phyloP scores from a whole-genome alignment of 2,329 filamentous ascomycete species.

The Xylaria sp. region DNA sequence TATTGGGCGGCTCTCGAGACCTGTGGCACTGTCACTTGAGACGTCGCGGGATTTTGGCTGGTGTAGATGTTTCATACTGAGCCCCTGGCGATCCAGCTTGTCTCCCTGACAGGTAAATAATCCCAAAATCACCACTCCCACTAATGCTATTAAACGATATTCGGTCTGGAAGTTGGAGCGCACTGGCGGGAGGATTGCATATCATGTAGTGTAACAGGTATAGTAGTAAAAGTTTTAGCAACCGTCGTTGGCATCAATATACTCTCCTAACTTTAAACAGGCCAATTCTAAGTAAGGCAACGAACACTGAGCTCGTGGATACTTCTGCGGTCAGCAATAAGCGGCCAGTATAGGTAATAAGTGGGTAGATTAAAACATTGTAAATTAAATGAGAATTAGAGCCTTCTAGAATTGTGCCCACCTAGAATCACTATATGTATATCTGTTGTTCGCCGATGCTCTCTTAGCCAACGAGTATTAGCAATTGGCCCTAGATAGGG shows the following conservation, averaged over 20 bases:
- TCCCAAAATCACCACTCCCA: neutral
- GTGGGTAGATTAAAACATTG: neutral
- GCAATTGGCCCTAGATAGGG: neutral
- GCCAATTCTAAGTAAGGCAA: too few relatives aligned
- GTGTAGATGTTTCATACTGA: constrained; percentile 20
- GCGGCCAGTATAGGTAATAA: neutral
- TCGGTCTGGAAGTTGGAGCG: too few relatives aligned
- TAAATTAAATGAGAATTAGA: neutral
- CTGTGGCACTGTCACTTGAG: constrained; percentile 20
- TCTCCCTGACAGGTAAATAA: neutral
- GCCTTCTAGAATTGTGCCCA: neutral
- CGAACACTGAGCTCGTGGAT: neutral
- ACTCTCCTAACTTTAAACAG: neutral
- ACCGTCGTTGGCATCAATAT: neutral
- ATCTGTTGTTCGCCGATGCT: neutral
- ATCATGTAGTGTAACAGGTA: neutral
- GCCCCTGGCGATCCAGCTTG: constrained; percentile 10
- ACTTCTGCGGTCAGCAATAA: neutral
- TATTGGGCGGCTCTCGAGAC: constrained; percentile 20
- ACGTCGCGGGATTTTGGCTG: constrained; percentile 25
- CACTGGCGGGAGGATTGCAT: too few relatives aligned
- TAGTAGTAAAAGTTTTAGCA: neutral
- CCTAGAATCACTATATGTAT: neutral
- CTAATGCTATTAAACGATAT: neutral
- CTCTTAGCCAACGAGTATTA: neutral